These are phyloP conservation scores for Thalassiosira profunda DNA, from an alignment of 108 stramenopile genomes.

Conservation along the genomic window DNA sequence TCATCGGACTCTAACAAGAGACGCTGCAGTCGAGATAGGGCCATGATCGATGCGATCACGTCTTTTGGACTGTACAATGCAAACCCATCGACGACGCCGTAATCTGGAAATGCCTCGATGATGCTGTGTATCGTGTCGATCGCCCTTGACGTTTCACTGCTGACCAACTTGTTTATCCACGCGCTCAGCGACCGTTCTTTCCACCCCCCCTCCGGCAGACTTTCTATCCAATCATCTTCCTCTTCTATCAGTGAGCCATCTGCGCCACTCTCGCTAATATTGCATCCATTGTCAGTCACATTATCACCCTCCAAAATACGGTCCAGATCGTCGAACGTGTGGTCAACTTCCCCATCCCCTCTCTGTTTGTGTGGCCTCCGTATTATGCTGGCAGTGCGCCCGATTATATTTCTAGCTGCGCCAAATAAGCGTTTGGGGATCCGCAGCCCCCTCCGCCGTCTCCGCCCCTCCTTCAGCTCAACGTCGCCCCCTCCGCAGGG, in stretches of 20 bases:
- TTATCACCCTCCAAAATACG: neutral
- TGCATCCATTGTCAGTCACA: too few species aligned
- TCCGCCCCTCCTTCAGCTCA: neutral
- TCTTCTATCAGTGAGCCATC: neutral
- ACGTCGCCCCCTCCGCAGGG: neutral
- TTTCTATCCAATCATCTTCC: neutral
- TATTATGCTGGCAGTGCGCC: neutral
- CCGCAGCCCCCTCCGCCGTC: neutral
- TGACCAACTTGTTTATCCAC: constrained; percentile 44
- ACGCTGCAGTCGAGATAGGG: constrained; percentile 51
- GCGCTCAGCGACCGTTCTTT: constrained; percentile 12
- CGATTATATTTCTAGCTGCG: neutral
- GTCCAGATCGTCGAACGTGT: constrained; percentile 26
- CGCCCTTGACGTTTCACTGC: constrained; percentile 51
- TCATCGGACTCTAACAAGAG: constrained; percentile 19
- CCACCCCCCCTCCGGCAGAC: constrained; percentile 10
- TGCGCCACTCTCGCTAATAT: neutral
- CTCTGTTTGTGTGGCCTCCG: neutral
- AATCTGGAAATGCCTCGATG: constrained; percentile 53
- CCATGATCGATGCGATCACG: constrained; percentile 38
- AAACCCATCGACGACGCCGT: constrained; percentile 61
- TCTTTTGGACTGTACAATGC: constrained; percentile 54
- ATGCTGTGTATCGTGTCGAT: constrained; percentile 62
- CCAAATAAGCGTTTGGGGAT: neutral
- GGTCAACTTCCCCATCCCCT: constrained; percentile 7